A percentile compares a stretch with the other conserved stretches of the same genome.
phyloP scores from a whole-genome alignment of 805 yeast genomes.

The Suhomyces pyralidae region DNA sequence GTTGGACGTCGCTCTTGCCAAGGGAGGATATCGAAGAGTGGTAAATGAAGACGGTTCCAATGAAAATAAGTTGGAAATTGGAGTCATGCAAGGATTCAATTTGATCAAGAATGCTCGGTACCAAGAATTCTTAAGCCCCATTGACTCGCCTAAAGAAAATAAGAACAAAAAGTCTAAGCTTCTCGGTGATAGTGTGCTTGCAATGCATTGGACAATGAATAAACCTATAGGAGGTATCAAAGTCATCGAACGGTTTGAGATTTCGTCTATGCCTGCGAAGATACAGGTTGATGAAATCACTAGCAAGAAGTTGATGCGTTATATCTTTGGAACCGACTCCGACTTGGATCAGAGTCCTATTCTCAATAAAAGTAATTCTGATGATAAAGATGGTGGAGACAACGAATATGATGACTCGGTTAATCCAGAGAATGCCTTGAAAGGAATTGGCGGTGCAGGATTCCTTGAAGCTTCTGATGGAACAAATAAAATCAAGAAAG shows the following conservation, averaged over 20 bases:
- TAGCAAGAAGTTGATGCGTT: constrained; percentile 36
- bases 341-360: constrained; percentile 22
- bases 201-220: constrained; percentile 42
- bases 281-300: constrained; percentile 39
- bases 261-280: constrained; percentile 36
- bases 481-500: constrained; percentile 5
- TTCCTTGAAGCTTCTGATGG: constrained; percentile 11
- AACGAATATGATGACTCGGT: constrained; percentile 5
- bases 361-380: constrained; percentile 6
- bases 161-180: not conserved
- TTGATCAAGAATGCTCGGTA: constrained; percentile 30
- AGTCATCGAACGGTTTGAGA: constrained; percentile 36
- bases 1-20: constrained; percentile 35
- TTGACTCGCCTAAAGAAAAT: not conserved
- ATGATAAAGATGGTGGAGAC: not conserved
- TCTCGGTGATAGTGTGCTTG: constrained; percentile 19
- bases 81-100: constrained; percentile 37
- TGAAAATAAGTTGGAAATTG: constrained; percentile 33
- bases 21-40: constrained; percentile 30
- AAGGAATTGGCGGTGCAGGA: constrained; percentile 9
- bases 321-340: constrained; percentile 30
- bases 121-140: constrained; percentile 34
- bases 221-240: constrained; percentile 42
- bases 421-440: not conserved
- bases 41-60: constrained; percentile 42